Evolutionary conservation across 2,329 filamentous ascomycete genomes (phyloP).

Genomic region (Pestalotiopsis sp.): DNA sequence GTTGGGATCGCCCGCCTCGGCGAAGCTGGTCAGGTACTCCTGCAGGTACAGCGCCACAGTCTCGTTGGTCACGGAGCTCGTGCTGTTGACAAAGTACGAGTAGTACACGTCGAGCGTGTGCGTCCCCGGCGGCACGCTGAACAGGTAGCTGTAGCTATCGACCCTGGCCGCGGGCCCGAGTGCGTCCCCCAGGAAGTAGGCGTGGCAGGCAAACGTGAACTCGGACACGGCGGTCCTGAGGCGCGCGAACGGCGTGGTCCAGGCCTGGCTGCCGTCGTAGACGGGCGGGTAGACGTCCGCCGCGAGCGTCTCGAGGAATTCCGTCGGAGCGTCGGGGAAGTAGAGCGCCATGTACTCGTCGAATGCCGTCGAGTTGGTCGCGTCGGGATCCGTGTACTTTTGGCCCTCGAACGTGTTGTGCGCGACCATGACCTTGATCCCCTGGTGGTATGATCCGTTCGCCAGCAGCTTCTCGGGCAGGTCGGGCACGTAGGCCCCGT

Average conservation of each 20-base stretch:
- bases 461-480: conserved; percentile 9
- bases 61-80: conserved; percentile 9
- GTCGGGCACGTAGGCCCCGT: conserved; percentile 8
- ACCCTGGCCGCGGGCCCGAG: background rate
- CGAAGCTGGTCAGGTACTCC: conserved; percentile 9
- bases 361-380: conserved; percentile 9
- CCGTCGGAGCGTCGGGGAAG: background rate
- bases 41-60: conserved; percentile 7
- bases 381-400: conserved; percentile 5
- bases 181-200: background rate
- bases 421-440: conserved; percentile 10
- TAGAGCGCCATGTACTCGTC: conserved; percentile 10
- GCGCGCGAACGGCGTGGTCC: conserved; percentile 6
- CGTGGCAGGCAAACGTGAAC: conserved; percentile 5
- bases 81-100: conserved; percentile 9
- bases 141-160: conserved; percentile 10
- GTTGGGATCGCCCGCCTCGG: conserved; percentile 4
- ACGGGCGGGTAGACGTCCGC: background rate
- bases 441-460: background rate
- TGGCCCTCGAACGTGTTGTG: conserved; percentile 10
- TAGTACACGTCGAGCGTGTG: conserved; percentile 9
- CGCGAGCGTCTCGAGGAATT: background rate
- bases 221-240: background rate
- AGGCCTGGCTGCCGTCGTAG: conserved; percentile 4
- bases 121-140: conserved; percentile 8